Conservation (phyloP, 345 rosid species). For the Stellera chamaejasme region DNA sequence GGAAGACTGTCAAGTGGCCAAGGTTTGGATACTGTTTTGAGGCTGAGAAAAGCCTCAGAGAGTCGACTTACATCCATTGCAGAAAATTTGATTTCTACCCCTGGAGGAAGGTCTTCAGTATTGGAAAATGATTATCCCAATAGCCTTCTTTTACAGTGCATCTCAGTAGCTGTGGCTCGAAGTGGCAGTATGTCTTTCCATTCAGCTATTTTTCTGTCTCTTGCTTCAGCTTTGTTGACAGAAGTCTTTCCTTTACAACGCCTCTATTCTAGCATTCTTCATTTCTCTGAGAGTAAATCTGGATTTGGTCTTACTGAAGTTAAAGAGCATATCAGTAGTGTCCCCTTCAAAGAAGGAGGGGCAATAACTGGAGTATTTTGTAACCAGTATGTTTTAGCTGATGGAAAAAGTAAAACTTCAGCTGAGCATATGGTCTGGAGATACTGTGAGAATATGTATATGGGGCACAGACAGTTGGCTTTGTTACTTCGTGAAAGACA, state of each 20-base stretch:
- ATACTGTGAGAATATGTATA: conserved; percentile 69
- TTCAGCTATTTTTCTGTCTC: conserved; percentile 44
- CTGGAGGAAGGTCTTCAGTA: conserved; percentile 17
- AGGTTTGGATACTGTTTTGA: conserved; percentile 31
- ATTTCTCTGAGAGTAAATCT: conserved; percentile 17
- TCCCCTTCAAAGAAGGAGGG: conserved; percentile 76
- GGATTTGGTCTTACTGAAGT: conserved; percentile 26
- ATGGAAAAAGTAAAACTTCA: conserved; percentile 41
- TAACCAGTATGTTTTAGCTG: conserved; percentile 59
- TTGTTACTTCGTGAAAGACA: conserved; percentile 51
- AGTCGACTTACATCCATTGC: conserved; percentile 38
- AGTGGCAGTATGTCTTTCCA: conserved; percentile 51
- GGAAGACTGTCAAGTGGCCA: conserved; percentile 30
- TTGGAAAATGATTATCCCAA: conserved; percentile 17
- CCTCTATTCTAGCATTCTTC: conserved; percentile 37
- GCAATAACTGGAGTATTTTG: conserved; percentile 64
- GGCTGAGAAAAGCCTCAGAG: conserved; percentile 50
- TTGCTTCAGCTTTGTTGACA: conserved; percentile 55
- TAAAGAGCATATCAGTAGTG: conserved; percentile 47
- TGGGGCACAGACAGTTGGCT: conserved; percentile 57
- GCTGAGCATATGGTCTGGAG: conserved; percentile 74
- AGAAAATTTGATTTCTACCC: conserved; percentile 31
- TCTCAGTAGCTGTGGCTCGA: conserved; percentile 72
- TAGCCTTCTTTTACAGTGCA: conserved; percentile 46
- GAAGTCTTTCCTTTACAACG: conserved; percentile 63